A percentile compares a stretch with the other conserved stretches of the same genome.
These are phyloP conservation scores for Ceratocystis colombiana DNA, from an alignment of 2,329 filamentous ascomycete species.

Conservation along the genomic window DNA sequence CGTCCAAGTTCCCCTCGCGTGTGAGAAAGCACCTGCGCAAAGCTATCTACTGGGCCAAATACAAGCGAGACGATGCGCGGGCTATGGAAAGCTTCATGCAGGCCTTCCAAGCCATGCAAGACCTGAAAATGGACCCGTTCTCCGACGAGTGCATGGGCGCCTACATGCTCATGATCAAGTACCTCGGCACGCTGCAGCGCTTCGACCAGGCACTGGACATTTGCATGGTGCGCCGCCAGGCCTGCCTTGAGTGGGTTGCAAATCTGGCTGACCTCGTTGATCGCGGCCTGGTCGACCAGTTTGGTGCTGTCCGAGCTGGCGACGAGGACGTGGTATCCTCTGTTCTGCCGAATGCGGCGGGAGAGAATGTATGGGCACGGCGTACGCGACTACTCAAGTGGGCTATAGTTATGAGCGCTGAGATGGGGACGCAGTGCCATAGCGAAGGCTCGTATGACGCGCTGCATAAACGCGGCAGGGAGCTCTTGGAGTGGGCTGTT, in stretches of 20 bases:
- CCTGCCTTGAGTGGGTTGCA: slow-evolving; percentile 55
- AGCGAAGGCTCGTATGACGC: slow-evolving; percentile 64
- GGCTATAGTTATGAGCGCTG: slow-evolving; percentile 65
- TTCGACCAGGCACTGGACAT: slow-evolving; percentile 63
- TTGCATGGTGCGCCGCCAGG: slow-evolving; percentile 62
- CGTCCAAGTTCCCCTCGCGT: slow-evolving; percentile 20
- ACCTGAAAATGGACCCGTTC: slow-evolving; percentile 60
- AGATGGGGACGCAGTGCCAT: slow-evolving; percentile 74
- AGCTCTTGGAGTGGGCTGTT: slow-evolving; percentile 64
- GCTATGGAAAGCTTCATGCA: slow-evolving; percentile 22
- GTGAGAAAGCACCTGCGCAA: slow-evolving; percentile 23
- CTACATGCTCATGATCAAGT: slow-evolving; percentile 66
- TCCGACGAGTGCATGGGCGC: slow-evolving; percentile 86
- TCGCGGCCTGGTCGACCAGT: slow-evolving; percentile 39
- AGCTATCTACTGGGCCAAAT: slow-evolving; percentile 26
- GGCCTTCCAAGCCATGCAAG: slow-evolving; percentile 22
- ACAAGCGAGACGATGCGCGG: slow-evolving; percentile 24
- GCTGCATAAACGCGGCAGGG: slow-evolving; percentile 58
- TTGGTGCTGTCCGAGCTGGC: slow-evolving; percentile 33
- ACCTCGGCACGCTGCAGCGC: slow-evolving; percentile 68
- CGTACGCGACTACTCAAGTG: slow-evolving; percentile 61
- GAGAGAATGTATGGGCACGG: slow-evolving; percentile 46
- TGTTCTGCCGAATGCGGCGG: slow-evolving; percentile 25
- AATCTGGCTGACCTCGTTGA: slow-evolving; percentile 42
- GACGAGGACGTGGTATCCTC: slow-evolving; percentile 28